Evolutionary conservation across 2,329 filamentous ascomycete species (phyloP), one percentile per base, ranked within the genome.

Genomic region (Phoma sp.): DNA sequence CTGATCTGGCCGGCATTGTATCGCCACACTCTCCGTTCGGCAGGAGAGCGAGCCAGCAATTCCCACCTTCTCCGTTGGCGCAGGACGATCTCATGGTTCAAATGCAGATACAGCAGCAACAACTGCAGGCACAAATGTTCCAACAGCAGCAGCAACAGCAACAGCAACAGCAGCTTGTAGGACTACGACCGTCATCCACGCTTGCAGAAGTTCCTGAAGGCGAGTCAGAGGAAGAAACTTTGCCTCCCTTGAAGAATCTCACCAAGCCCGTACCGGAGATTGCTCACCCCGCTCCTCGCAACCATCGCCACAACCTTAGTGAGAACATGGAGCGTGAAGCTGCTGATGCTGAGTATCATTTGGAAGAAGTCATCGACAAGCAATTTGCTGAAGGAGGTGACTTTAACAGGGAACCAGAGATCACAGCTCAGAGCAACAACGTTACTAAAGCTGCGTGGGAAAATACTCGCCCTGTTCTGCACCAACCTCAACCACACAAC

Each of bases 301-400:
- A 82, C 33, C 84, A 87, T 73, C 82, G 82, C 51, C 89, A 93
- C 64, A 92, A 92, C 63, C 82, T 91, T 36, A 92, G 88, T 67
- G 84, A 88, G 60, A 91, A 86, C 40, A 82, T 96, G 22, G 92
- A 96, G 72, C 88, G 88, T 58, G 92, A 95, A 63, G 88, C 96
- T 51, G 89, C 95, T 44, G 90, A 93, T 68, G 88, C 90, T 4
- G 91, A 96, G 67, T 94, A 95, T 69, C 91, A 94, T 65, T 76
- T 95, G 58, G 90, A 93, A 70, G 87, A 92, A 70, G 87, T 91
- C 57, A 86, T 93, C 58, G 87, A 91, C 46, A 87, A 89, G 49
- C 88, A 94, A 67, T 80, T 94, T 43, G 89, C 93, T 56, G 88
- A 92, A 63, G 88, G 90, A 51, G 89, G 91, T 62, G 72, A 69